Conservation (phyloP, 2,329 filamentous ascomycete genomes). For the Passalora sequoiae region DNA sequence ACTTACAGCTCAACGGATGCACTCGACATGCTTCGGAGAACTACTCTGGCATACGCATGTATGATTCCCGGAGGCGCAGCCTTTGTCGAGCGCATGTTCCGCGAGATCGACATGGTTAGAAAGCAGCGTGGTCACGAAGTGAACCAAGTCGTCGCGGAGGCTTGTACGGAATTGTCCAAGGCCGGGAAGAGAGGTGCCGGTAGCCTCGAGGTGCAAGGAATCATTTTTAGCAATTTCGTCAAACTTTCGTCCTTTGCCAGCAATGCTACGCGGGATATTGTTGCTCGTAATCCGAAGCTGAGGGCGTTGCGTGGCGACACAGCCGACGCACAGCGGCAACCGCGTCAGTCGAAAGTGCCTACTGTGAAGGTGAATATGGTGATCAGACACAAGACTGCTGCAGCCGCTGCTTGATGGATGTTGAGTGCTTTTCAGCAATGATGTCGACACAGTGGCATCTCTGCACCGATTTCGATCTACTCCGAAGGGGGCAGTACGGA, state of each 20-base stretch:
- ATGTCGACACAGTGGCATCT: no score
- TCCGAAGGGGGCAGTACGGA: no score
- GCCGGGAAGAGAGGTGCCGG: conserved; percentile 20
- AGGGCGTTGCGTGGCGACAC: conserved; percentile 21
- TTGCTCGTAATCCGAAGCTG: conserved; percentile 27
- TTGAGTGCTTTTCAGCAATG: no score
- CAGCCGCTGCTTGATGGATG: conserved; percentile 6
- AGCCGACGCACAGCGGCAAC: conserved; percentile 16
- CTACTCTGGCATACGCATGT: conserved; percentile 27
- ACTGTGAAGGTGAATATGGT: conserved; percentile 28
- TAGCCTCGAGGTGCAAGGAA: conserved; percentile 19
- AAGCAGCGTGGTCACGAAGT: conserved; percentile 25
- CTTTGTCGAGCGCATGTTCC: conserved; percentile 27
- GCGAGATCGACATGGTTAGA: conserved; percentile 25
- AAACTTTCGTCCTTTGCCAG: conserved; percentile 24
- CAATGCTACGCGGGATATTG: conserved; percentile 23
- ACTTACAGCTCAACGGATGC: conserved; percentile 30
- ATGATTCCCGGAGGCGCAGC: conserved; percentile 25
- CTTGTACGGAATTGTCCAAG: conserved; percentile 20
- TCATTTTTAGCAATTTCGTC: conserved; percentile 23
- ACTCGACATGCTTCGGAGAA: conserved; percentile 28
- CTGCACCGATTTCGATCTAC: no score
- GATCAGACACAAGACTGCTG: conserved; percentile 20
- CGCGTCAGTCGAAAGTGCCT: conserved; percentile 19
- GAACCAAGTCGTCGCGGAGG: conserved; percentile 22